Evolutionary conservation across 495 filamentous ascomycete genomes (phyloP).

Genomic region (Trichocladium uniseriatum): DNA sequence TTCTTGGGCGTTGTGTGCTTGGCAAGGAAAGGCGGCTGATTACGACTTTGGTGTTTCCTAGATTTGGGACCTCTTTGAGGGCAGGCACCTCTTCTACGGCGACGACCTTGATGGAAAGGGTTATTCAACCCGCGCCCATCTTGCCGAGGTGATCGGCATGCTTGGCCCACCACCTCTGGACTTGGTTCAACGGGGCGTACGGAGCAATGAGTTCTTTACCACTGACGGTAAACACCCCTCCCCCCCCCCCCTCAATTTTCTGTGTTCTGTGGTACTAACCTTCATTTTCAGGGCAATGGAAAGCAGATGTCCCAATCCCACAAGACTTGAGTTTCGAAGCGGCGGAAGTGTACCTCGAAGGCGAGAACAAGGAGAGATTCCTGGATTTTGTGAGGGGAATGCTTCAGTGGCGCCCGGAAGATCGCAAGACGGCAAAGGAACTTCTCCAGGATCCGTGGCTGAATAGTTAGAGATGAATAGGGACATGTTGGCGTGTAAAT

Average conservation of each 20-base stretch:
- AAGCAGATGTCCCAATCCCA: constrained; percentile 1
- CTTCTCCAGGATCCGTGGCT: constrained; percentile 37
- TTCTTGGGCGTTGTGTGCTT: not conserved
- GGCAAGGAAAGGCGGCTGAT: no score
- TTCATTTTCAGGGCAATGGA: not conserved
- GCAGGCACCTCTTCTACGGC: constrained; percentile 36
- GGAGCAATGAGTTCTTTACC: not conserved
- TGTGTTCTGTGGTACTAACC: not conserved
- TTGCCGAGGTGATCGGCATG: constrained; percentile 40
- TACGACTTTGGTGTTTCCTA: constrained; percentile 10
- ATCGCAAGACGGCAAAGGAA: constrained; percentile 37
- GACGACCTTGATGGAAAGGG: constrained; percentile 33
- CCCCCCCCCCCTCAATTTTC: no score
- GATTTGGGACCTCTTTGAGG: constrained; percentile 45
- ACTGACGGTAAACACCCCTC: not conserved
- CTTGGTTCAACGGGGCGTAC: constrained; percentile 19
- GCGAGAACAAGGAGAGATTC: constrained; percentile 33
- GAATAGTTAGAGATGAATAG: constrained; percentile 5
- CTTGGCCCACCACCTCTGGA: constrained; percentile 38
- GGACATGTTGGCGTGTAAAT: no score
- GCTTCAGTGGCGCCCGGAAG: constrained; percentile 42
- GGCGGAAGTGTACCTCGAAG: constrained; percentile 27
- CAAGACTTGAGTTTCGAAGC: constrained; percentile 16
- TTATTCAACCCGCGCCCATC: constrained; percentile 38
- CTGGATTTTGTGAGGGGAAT: constrained; percentile 35